Base-by-base conservation (phyloP, 2,329 filamentous ascomycete species). In the Simplicillium sp. region DNA sequence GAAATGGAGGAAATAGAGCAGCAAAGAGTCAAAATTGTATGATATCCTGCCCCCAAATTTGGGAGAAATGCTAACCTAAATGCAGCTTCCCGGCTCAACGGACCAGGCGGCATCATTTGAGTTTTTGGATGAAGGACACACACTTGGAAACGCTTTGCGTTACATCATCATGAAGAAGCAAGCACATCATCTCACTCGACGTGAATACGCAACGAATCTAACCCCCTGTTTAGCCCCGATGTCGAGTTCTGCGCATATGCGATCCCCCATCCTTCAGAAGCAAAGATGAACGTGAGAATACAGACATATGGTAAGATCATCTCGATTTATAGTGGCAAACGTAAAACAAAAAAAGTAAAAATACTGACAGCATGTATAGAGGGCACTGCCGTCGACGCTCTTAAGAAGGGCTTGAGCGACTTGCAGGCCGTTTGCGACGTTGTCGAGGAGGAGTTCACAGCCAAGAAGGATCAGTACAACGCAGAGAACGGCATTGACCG, bases 161-260 rank as follows among this genome's bases (percentile, higher is more conserved):
- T 97, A 89, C 59, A 84, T 96, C 48, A 94, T 98, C 55, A 96
- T 95, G 86, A 97, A 97, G 67, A 98, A 98, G 90, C 96, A 69
- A 49, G 78, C 57, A 36, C 25, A 25, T 15, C 11, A 33, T 35
- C n/a, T 14, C 12, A 13, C 13, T 38, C 36, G 38, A 6, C 20
- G 9, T 25, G 20, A 25, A 25, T 9, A 25, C 54, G 36, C 45
- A 49, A 45, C 35, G 42, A n/a, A 34, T 11, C 34, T 11, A 29
- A 35, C 18, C n/a, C n/a, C n/a, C 17, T 11, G 14, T 40, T 40
- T 49, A 97, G 90, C 61, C 90, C 92, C 25, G 80, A 92, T 48
- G 92, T 98, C 45, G 92, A 98, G 61, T 96, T 98, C 66, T 97
- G 92, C 64, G 92, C 90, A 46, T 98, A 98, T 64, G 87, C 90